These are phyloP conservation scores for Neurospora sp. DNA, from an alignment of 495 filamentous ascomycete species.

Conservation along the genomic window DNA sequence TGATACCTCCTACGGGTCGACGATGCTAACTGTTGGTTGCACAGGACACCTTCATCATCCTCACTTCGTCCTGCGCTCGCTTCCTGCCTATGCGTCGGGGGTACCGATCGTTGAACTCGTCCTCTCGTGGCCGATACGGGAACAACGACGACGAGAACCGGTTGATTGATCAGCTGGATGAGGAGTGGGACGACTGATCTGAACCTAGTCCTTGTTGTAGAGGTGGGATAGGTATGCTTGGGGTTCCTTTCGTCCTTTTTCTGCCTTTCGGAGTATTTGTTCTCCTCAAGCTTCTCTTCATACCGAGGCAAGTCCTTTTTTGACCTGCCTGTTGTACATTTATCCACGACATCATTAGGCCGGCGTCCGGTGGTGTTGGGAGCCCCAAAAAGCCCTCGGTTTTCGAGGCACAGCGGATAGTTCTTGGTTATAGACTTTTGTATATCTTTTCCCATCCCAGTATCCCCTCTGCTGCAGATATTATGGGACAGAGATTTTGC, in stretches of 20 bases:
- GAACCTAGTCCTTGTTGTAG: background rate
- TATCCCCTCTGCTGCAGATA: background rate
- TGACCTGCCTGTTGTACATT: background rate
- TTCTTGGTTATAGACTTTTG: background rate
- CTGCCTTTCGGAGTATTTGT: background rate
- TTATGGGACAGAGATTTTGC: background rate
- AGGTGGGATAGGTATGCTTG: background rate
- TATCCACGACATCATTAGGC: background rate
- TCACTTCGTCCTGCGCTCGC: slow-evolving; percentile 64
- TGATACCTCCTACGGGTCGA: background rate
- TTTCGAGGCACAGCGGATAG: background rate
- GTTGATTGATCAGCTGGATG: slow-evolving; percentile 91
- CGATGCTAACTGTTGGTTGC: slow-evolving; percentile 3
- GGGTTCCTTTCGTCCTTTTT: background rate
- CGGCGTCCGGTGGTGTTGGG: background rate
- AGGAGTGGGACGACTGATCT: slow-evolving; percentile 64
- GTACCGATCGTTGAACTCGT: slow-evolving; percentile 48
- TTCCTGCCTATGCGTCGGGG: slow-evolving; percentile 54
- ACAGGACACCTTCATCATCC: slow-evolving; percentile 75
- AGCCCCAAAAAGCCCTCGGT: background rate
- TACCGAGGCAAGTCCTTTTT: background rate
- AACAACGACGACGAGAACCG: slow-evolving; percentile 79
- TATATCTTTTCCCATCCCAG: background rate
- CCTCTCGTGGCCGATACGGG: slow-evolving; percentile 33
- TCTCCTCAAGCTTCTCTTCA: background rate